These are phyloP conservation scores for Daedaleopsis nitida DNA, from an alignment of 768 basidiomycete species.

Conservation along the genomic window DNA sequence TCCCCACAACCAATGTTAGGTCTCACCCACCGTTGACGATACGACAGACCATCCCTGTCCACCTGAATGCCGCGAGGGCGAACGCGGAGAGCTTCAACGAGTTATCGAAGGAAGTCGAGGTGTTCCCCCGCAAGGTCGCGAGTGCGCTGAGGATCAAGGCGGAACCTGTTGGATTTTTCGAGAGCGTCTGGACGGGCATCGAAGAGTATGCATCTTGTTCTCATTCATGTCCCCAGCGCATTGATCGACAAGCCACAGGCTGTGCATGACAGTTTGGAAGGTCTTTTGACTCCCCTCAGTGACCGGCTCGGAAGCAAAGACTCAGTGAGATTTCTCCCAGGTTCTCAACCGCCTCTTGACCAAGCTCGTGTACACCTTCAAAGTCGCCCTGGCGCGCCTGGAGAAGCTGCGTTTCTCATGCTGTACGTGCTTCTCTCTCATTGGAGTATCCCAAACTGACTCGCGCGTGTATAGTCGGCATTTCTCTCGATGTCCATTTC, in stretches of 20 bases:
- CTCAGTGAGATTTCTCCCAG: conserved; percentile 11
- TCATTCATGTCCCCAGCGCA: background rate
- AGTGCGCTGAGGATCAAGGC: conserved; percentile 27
- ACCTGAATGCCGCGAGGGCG: conserved; percentile 25
- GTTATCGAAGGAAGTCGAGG: conserved; percentile 28
- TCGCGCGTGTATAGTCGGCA: conserved; percentile 12
- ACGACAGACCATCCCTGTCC: conserved; percentile 26
- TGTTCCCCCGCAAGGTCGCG: conserved; percentile 31
- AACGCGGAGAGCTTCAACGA: conserved; percentile 26
- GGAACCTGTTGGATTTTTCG: conserved; percentile 25
- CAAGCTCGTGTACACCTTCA: conserved; percentile 26
- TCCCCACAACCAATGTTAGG: background rate
- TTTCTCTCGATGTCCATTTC: conserved; percentile 24
- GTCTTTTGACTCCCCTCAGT: conserved; percentile 3
- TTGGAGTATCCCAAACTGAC: background rate
- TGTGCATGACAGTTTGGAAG: conserved; percentile 31
- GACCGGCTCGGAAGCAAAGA: background rate
- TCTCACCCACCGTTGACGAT: background rate
- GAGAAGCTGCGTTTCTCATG: conserved; percentile 27
- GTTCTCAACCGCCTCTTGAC: conserved; percentile 21
- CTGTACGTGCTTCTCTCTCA: conserved; percentile 3
- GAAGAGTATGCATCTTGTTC: conserved; percentile 24
- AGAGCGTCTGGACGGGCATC: conserved; percentile 26
- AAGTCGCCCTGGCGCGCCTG: conserved; percentile 26
- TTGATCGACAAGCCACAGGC: conserved; percentile 7